Evolutionary conservation across 306 rosid genomes (phyloP).

Genomic region (Castanopsis chinensis): DNA sequence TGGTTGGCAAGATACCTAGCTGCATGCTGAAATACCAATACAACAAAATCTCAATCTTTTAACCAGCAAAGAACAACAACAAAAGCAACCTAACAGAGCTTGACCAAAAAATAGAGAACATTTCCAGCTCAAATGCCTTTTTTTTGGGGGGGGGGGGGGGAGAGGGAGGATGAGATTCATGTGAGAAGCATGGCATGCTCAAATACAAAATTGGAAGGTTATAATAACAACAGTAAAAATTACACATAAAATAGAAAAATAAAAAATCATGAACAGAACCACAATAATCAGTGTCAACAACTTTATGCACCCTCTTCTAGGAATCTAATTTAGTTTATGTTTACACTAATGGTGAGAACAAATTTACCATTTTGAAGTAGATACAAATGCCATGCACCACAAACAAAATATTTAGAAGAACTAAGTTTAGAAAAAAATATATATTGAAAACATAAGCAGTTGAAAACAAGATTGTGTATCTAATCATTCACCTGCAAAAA

Average conservation of each 20-base stretch:
- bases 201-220: too few species aligned
- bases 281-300: background rate
- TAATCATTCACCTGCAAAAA: background rate
- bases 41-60: constrained; percentile 17
- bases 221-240: background rate
- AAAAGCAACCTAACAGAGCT: background rate
- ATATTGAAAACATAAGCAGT: background rate
- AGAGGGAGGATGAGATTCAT: too few species aligned
- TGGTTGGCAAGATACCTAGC: constrained; percentile 97
- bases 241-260: background rate
- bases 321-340: background rate
- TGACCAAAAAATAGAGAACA: background rate
- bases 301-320: background rate
- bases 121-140: background rate
- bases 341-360: background rate
- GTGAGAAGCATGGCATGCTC: too few species aligned
- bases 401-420: background rate
- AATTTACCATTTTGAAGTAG: background rate
- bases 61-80: background rate
- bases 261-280: background rate
- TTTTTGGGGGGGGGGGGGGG: too few species aligned
- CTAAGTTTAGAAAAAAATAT: background rate
- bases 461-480: background rate
- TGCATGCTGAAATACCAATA: constrained; percentile 72
- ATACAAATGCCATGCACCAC: background rate